Base-by-base conservation (phyloP, 306 rosid species). In the Pueraria montana region DNA sequence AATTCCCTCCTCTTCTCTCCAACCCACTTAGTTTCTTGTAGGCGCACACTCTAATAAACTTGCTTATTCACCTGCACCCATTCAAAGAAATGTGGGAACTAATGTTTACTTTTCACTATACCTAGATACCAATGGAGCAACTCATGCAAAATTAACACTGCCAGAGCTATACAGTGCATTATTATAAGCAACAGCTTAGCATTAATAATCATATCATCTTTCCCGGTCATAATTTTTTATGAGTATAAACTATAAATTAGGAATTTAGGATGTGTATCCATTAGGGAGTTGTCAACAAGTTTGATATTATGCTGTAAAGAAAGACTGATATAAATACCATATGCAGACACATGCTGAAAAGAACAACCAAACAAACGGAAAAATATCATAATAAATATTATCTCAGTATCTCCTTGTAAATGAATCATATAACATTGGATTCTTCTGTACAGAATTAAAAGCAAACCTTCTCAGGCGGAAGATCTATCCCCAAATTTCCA, bases 401-500 rank as follows among this genome's bases (percentile, higher is more conserved):
- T 74, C 10, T 52, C 70, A 46, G 43, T 46, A 55, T 74, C 11
- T 53, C 76, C 12, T 14, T 5, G 24, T 50, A 82, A 30, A 34
- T 40, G 55, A n/a, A 78, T 30, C 76, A 66, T 50, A 59, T 55
- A 20, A 23, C 61, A 74, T 23, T 16, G 18, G 3, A 67, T 27
- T 83, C 46, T 32, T 80, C 73, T 2, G 38, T 42, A 8, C 6
- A 52, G 66, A 79, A 69, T 62, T 21, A 83, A 83, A 85, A 88
- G 59, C 91, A 78, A 61, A 92, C 98, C 96, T 94, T 94, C 89
- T 94, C 98, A 18, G 98, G 97, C 42, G 98, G 98, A 69, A 94
- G 93, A 90, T 94, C 98, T 63, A 94, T 86, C 49, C 98, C 98
- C 91, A 94, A 86, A 81, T 88, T 92, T 87, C 98, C 98, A 40